Evolutionary conservation across 768 basidiomycete species (phyloP), one percentile per base, ranked within the genome.

Genomic region (Trametes meyenii): DNA sequence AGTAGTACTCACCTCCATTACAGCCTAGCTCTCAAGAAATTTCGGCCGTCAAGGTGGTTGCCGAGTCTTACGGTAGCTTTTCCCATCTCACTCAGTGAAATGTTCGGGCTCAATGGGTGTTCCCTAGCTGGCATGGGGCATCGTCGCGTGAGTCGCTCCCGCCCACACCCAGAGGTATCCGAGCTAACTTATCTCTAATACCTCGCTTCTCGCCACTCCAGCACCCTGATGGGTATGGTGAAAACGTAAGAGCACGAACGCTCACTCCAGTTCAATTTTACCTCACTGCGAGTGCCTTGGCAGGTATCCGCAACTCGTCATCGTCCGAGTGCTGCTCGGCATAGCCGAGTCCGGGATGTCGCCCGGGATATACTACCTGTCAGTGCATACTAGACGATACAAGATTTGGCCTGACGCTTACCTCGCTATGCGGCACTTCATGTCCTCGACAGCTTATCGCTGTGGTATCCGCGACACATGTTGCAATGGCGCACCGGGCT

Each of bases 361-460:
- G 70, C 88, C 89, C 12, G 88, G 88, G 23, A 85, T 90, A 11
- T 81, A 82, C 0, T 91, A 88, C 75, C 89, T 87, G 88, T 88
- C 54, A 45, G 66, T 54, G 7, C 2, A 81, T 70, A 3, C 6
- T 38, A 43, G 14, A 2, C 5, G 11, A 17, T 44, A 39, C 42
- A 1, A 13, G 13, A 17, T 43, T 6, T 43, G 10, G 17, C 7
- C 39, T 11, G n/a, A 0, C 17, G 13, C 24, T 16, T 29, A n/a
- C 38, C 0, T 16, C 40, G 5, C 21, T 48, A 8, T 38, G n/a
- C n/a, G n/a, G n/a, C n/a, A n/a, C n/a, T n/a, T n/a, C n/a, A 5
- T 14, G 7, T 43, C 3, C 10, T 24, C 16, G 4, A 11, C 42
- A 70, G 69, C 40, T 49, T 70, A 33, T 62, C 67, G 12, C 55